Percentiles rank a stretch among this genome's conserved stretches.
Evolutionary conservation across 805 yeast genomes (phyloP).

Genomic region (Saturnispora bothae): DNA sequence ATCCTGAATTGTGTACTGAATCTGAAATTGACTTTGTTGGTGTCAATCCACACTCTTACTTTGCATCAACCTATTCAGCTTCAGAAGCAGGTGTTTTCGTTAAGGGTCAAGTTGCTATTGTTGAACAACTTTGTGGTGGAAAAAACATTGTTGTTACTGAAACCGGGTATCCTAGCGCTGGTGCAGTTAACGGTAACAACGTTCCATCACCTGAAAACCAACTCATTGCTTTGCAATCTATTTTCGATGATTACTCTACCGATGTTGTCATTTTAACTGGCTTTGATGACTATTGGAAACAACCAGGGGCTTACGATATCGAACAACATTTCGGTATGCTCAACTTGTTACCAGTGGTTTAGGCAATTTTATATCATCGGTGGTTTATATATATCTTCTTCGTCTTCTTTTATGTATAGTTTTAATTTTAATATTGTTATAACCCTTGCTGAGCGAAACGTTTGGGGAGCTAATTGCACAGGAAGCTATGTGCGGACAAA

Average conservation of each 20-base stretch:
- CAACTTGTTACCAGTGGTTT: conserved; percentile 16
- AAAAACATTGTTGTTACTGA: conserved; percentile 59
- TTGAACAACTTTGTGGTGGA: conserved; percentile 44
- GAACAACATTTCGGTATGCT: conserved; percentile 81
- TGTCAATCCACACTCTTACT: conserved; percentile 80
- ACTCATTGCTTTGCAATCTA: conserved; percentile 50
- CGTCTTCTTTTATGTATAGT: too few relatives aligned
- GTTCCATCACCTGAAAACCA: conserved; percentile 67
- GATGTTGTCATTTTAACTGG: conserved; percentile 67
- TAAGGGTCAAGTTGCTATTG: conserved; percentile 47
- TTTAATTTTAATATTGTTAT: too few relatives aligned
- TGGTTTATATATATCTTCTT: too few relatives aligned
- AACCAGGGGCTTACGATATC: conserved; percentile 71
- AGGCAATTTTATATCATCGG: too few relatives aligned
- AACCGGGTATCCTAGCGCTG: conserved; percentile 82
- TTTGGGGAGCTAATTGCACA: too few relatives aligned
- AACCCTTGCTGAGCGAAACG: too few relatives aligned
- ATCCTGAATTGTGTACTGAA: conserved; percentile 59
- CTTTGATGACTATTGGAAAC: conserved; percentile 81
- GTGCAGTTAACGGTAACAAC: conserved; percentile 60
- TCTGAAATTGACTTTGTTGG: conserved; percentile 76
- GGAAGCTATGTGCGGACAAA: neutral
- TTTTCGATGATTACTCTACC: conserved; percentile 46
- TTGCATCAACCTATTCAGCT: conserved; percentile 54
- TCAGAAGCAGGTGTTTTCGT: conserved; percentile 62